phyloP scores from a whole-genome alignment of 352 stramenopile species.

The Ochromonadaceae sp. region DNA sequence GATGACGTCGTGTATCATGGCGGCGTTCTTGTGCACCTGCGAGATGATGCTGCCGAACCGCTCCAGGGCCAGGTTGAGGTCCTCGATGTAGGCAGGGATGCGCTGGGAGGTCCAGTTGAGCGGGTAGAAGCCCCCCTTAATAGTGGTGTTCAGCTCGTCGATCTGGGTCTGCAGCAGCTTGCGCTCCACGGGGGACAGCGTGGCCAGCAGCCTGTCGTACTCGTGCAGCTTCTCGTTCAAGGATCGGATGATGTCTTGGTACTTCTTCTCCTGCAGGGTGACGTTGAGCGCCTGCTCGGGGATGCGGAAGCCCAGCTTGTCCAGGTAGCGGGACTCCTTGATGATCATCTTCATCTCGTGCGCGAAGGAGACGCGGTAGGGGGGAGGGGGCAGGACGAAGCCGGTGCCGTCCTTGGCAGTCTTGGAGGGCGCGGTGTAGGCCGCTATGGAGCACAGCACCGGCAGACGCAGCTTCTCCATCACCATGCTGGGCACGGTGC shows the following conservation, averaged over 20 bases:
- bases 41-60: conserved; percentile 77
- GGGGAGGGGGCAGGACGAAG: conserved; percentile 49
- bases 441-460: conserved; percentile 52
- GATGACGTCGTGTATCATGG: conserved; percentile 85
- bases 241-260: conserved; percentile 77
- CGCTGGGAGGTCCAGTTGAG: conserved; percentile 92
- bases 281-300: conserved; percentile 84
- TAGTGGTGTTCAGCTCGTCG: conserved; percentile 48
- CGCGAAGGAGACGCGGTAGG: conserved; percentile 82
- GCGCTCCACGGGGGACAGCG: conserved; percentile 66
- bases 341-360: conserved; percentile 80
- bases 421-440: conserved; percentile 42
- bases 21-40: conserved; percentile 83
- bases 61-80: conserved; percentile 68
- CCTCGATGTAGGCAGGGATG: conserved; percentile 80
- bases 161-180: conserved; percentile 68
- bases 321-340: conserved; percentile 83
- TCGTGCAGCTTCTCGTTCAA: conserved; percentile 70
- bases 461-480: conserved; percentile 80
- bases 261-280: conserved; percentile 87
- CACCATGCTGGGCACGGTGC: conserved; percentile 40
- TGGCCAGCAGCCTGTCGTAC: conserved; percentile 61
- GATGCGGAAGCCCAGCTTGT: conserved; percentile 76
- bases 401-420: conserved; percentile 32
- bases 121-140: conserved; percentile 59